phyloP scores from a whole-genome alignment of 106 monocot species.

The Vanilla planifolia region DNA sequence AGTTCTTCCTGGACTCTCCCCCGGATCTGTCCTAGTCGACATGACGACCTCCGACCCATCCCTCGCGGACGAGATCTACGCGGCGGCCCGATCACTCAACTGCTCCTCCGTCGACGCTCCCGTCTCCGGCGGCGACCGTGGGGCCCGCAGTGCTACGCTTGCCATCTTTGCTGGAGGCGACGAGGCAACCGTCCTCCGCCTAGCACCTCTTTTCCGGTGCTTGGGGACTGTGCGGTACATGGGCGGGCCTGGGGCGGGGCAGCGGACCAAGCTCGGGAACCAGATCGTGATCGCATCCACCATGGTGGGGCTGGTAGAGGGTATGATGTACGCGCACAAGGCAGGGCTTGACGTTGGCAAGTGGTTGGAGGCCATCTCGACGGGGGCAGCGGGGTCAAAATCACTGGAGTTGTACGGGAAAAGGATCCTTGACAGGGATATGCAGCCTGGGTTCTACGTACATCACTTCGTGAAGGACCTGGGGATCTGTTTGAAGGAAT shows the following conservation, averaged over 20 bases:
- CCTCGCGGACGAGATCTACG: slow-evolving; percentile 69
- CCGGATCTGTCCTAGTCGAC: slow-evolving; percentile 67
- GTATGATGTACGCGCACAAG: slow-evolving; percentile 81
- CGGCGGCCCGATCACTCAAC: slow-evolving; percentile 18
- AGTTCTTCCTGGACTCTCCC: slow-evolving; percentile 36
- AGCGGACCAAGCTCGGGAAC: slow-evolving; percentile 87
- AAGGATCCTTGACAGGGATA: slow-evolving; percentile 78
- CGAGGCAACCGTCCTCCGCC: slow-evolving; percentile 20
- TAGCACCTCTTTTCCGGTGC: slow-evolving; percentile 49
- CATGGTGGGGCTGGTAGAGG: slow-evolving; percentile 93
- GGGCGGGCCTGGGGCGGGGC: slow-evolving; percentile 81
- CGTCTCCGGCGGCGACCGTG: slow-evolving; percentile 90
- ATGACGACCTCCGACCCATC: slow-evolving; percentile 88
- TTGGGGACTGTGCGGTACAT: slow-evolving; percentile 80
- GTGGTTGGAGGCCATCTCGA: slow-evolving; percentile 83
- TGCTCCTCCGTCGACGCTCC: slow-evolving; percentile 69
- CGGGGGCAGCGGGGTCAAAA: slow-evolving; percentile 76
- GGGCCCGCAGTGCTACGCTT: slow-evolving; percentile 54
- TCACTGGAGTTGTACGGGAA: slow-evolving; percentile 69
- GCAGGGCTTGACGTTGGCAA: slow-evolving; percentile 60
- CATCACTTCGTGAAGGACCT: slow-evolving; percentile 94
- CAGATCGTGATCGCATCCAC: slow-evolving; percentile 81
- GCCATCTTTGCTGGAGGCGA: slow-evolving; percentile 89
- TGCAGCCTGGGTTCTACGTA: slow-evolving; percentile 84
- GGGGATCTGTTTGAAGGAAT: slow-evolving; percentile 90